Evolutionary conservation across 1,284 basidiomycete species (phyloP).

Genomic region (Trichosporon sp.): DNA sequence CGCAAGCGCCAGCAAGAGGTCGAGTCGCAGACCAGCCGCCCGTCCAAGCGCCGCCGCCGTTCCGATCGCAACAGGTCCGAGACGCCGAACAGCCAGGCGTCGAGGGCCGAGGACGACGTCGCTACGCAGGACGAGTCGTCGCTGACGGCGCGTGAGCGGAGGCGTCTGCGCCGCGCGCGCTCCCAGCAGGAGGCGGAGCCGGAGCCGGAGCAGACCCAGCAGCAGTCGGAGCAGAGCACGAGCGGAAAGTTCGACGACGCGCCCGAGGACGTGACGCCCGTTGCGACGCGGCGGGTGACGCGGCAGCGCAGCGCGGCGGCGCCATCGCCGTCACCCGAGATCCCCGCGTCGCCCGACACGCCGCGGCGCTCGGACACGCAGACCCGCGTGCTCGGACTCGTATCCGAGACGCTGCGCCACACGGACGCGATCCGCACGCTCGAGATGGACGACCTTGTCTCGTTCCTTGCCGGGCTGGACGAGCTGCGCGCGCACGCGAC

Average conservation of each 20-base stretch:
- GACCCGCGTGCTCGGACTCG: conserved; percentile 24
- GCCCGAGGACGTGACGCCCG: conserved; percentile 11
- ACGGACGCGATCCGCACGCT: conserved; percentile 26
- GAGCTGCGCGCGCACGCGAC: conserved; percentile 27
- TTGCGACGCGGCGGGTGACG: not conserved
- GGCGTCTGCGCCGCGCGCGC: conserved; percentile 4
- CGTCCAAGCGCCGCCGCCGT: conserved; percentile 4
- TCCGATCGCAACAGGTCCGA: not conserved
- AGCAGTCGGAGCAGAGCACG: not conserved
- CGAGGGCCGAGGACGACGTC: not conserved
- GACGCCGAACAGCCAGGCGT: not conserved
- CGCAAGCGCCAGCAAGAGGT: conserved; percentile 12
- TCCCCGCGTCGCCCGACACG: conserved; percentile 4
- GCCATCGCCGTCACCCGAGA: not conserved
- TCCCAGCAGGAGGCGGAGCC: not conserved
- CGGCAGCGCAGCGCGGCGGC: not conserved
- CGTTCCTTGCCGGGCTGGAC: conserved; percentile 27
- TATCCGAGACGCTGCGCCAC: conserved; percentile 25
- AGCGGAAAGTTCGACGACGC: conserved; percentile 8
- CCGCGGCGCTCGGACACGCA: conserved; percentile 31
- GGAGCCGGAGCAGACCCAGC: conserved; percentile 5
- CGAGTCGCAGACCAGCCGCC: not conserved
- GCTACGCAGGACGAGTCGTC: not conserved
- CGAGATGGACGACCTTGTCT: conserved; percentile 32
- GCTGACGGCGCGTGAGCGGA: not conserved